Conservation (phyloP, 1,139 yeast species). For the Pichia sp. region DNA sequence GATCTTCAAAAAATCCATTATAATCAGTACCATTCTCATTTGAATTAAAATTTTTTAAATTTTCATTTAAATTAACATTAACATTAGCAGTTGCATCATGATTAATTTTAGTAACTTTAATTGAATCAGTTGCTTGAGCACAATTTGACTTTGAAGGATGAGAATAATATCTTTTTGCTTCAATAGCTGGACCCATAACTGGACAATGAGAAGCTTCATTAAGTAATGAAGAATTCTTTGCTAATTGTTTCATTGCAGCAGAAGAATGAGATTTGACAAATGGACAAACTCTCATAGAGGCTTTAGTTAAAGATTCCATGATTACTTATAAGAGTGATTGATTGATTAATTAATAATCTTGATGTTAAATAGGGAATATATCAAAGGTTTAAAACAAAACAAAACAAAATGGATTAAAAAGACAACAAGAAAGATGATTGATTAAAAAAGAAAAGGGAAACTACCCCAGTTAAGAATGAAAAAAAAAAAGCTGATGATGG, state of each 20-base stretch:
- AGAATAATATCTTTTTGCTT: conserved; percentile 43
- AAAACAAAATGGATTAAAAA: neutral
- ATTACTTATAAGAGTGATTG: neutral
- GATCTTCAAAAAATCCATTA: conserved; percentile 25
- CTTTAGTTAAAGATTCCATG: conserved; percentile 79
- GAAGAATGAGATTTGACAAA: conserved; percentile 68
- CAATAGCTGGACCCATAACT: conserved; percentile 75
- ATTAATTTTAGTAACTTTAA: conserved; percentile 24
- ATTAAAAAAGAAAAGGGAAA: neutral
- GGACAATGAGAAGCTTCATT: conserved; percentile 75
- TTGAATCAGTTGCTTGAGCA: conserved; percentile 42
- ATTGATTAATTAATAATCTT: neutral
- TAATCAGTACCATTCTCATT: conserved; percentile 26
- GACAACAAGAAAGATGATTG: neutral
- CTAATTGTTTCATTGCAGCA: conserved; percentile 50
- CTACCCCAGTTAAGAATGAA: neutral
- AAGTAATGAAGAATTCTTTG: conserved; percentile 43
- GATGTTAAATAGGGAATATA: neutral
- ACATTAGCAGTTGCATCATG: conserved; percentile 32
- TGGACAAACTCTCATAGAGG: conserved; percentile 78
- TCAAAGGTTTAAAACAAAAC: neutral
- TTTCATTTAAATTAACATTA: conserved; percentile 23
- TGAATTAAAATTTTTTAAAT: conserved; percentile 23
- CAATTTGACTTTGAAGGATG: conserved; percentile 46
- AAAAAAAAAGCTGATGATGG: too few species aligned